Base-by-base conservation (phyloP, 2,329 filamentous ascomycete genomes). In the Nigrospora osmanthi region DNA sequence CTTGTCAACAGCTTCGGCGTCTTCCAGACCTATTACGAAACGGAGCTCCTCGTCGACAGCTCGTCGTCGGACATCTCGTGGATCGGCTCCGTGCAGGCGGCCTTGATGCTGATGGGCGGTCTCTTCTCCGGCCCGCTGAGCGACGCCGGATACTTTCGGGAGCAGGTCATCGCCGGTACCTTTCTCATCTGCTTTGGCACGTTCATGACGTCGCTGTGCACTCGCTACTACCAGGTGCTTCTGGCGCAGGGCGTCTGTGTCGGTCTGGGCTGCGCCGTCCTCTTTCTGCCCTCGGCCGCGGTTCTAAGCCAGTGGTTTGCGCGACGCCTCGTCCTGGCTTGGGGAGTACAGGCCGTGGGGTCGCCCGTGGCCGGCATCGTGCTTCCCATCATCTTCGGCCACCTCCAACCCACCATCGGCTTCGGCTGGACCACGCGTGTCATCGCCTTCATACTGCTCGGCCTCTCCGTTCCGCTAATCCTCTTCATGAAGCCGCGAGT, bases 21-120 rank as follows among this genome's bases (percentile, higher is more conserved):
- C 35, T 78, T 72, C 51, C 72, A 78, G 52, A 70, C 70, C 11
- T 77, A 75, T 50, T 78, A 78, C 59, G 67, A 70, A n/a, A 49
- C 60, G 38, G 56, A 64, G 47, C 61, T 68, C 1, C 66, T 69
- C 17, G 75, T 69, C 34, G 51, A 63, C 23, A 28, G 17, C 15
- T 43, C 41, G 12, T 43, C 41, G 3, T 43, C 41, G 12, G 23
- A 35, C 34, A 74, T 78, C 50, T 70, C 73, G 33, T 77, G 72
- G 69, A 75, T 78, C 45, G 73, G 73, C 38, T 71, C 72, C 1
- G 55, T 75, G 15, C 71, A 75, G 45, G 66, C 69, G 3, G 75
- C 76, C 52, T 64, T 79, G 19, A 62, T 79, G 15, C 67, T 77
- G 54, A 63, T 72, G 32, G 59, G 73, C 13, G 72, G 73, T 9